Evolutionary conservation across 148 eudicot genomes (phyloP).

Genomic region (Spergularia marina): DNA sequence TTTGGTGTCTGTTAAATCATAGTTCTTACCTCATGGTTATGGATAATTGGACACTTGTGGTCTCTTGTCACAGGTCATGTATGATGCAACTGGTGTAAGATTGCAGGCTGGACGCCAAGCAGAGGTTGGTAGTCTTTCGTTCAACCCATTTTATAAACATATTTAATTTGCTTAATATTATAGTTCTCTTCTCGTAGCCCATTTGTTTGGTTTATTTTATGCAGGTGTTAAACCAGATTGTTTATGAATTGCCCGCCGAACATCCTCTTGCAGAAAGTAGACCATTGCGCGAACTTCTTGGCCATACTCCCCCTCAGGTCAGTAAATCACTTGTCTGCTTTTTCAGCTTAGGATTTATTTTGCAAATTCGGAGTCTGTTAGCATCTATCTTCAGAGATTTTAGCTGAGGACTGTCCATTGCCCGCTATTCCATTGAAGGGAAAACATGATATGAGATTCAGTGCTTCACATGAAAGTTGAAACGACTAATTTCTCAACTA

Average conservation of each 20-base stretch:
- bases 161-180: not conserved
- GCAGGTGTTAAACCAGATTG: conserved; percentile 94
- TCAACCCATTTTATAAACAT: not conserved
- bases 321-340: conserved; percentile 1
- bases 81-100: conserved; percentile 96
- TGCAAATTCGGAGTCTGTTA: too few relatives aligned
- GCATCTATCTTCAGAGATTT: too few relatives aligned
- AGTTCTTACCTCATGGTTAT: conserved; percentile 1
- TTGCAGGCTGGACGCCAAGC: conserved; percentile 99
- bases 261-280: conserved; percentile 96
- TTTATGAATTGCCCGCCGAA: conserved; percentile 95
- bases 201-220: conserved; percentile 17
- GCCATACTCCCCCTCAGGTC: conserved; percentile 96
- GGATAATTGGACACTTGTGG: not conserved
- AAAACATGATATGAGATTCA: not conserved
- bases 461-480: not conserved
- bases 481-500: not conserved
- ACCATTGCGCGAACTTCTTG: conserved; percentile 93
- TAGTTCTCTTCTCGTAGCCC: not conserved
- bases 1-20: not conserved
- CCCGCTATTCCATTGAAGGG: not conserved
- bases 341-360: not conserved
- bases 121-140: conserved; percentile 46
- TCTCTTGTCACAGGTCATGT: conserved; percentile 78
- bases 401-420: too few relatives aligned